Conservation (phyloP, 2,329 filamentous ascomycete species). For the Rhytidhysteron rufulum region DNA sequence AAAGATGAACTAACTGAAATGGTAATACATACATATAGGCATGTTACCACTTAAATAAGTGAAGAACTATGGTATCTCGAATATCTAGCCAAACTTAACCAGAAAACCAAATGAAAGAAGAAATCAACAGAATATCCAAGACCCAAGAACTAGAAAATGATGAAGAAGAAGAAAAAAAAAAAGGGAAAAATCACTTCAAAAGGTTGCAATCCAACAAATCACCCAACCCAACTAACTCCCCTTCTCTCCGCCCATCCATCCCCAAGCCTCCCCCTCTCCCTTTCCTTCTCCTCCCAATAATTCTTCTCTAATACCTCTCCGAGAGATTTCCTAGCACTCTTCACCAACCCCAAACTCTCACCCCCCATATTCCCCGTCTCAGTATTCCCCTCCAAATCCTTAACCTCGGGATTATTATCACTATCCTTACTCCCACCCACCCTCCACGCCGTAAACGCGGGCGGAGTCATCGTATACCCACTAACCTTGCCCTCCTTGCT, state of each 20-base stretch:
- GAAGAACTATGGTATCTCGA: background rate
- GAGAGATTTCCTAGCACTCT: conserved; percentile 9
- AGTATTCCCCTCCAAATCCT: background rate
- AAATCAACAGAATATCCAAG: background rate
- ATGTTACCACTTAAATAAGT: too few relatives aligned
- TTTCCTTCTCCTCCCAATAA: conserved; percentile 21
- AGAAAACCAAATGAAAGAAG: background rate
- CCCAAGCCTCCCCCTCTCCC: conserved; percentile 14
- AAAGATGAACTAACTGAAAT: too few relatives aligned
- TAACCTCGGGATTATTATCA: conserved; percentile 10
- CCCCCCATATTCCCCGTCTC: conserved; percentile 9
- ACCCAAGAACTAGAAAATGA: too few relatives aligned
- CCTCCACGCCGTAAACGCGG: conserved; percentile 9
- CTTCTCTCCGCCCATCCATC: background rate
- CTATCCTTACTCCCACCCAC: conserved; percentile 10
- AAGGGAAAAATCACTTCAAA: too few relatives aligned
- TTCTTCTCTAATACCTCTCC: conserved; percentile 10
- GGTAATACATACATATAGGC: too few relatives aligned
- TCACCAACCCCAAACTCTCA: conserved; percentile 9
- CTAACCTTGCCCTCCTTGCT: conserved; percentile 7
- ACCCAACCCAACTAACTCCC: background rate
- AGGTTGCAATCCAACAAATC: too few relatives aligned
- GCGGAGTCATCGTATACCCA: conserved; percentile 13
- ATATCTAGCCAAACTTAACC: background rate
- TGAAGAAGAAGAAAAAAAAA: too few relatives aligned